Percentiles rank a stretch among this genome's conserved stretches.
These are phyloP conservation scores for Phytophthora ohioensis DNA, from an alignment of 352 stramenopile species.

Conservation along the genomic window DNA sequence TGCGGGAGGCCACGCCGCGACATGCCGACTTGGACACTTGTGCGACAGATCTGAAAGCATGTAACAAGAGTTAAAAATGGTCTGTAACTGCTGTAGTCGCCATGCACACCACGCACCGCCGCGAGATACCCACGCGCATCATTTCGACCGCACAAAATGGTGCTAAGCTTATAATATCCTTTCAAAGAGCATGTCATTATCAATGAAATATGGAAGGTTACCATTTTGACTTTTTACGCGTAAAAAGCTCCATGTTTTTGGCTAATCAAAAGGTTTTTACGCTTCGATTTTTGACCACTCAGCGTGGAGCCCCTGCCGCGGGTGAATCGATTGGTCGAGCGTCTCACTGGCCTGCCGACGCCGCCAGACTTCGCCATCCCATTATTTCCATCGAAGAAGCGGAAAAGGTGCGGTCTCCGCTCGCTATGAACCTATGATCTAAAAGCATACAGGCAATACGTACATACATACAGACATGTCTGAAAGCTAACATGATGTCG, in stretches of 20 bases:
- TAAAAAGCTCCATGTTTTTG: slow-evolving; percentile 20
- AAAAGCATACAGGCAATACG: slow-evolving; percentile 16
- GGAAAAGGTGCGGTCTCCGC: slow-evolving; percentile 54
- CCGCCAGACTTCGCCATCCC: slow-evolving; percentile 50
- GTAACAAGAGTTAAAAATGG: slow-evolving; percentile 7
- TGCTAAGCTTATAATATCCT: slow-evolving; percentile 5
- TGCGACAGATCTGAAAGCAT: slow-evolving; percentile 12
- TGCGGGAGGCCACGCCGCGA: slow-evolving; percentile 3
- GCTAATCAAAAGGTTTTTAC: slow-evolving; percentile 14
- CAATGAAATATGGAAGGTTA: background rate
- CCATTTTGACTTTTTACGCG: slow-evolving; percentile 1
- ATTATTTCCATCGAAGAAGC: slow-evolving; percentile 91
- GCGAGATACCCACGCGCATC: slow-evolving; percentile 29
- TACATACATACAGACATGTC: background rate
- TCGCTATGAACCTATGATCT: background rate
- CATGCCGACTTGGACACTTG: slow-evolving; percentile 10
- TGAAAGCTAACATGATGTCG: slow-evolving; percentile 16
- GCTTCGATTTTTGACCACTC: background rate
- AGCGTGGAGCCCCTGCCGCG: background rate
- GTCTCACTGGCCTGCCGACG: slow-evolving; percentile 34
- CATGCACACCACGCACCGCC: slow-evolving; percentile 20
- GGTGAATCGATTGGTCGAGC: slow-evolving; percentile 83
- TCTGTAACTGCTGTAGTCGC: background rate
- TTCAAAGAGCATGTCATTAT: background rate
- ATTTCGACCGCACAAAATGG: slow-evolving; percentile 34